Base-by-base conservation (phyloP, 495 filamentous ascomycete species). In the Xylaria telfairii region DNA sequence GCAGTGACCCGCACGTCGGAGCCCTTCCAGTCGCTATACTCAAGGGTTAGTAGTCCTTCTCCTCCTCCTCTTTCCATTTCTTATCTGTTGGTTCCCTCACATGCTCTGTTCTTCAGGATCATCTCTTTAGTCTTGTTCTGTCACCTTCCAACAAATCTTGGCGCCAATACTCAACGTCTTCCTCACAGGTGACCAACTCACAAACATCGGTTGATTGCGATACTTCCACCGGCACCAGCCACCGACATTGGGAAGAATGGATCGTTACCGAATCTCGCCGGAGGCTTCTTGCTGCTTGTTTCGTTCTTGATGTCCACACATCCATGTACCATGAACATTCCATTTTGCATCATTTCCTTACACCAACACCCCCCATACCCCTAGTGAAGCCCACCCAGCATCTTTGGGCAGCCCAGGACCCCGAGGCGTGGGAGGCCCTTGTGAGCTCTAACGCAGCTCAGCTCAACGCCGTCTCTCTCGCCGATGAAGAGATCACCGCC, bases 281-380 rank as follows among this genome's bases (percentile, higher is more conserved):
- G n/a, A 82, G 87, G 44, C 81, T 88, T 61, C 74, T 86, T 21
- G 79, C 81, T 54, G 81, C 79, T 12, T 88, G 83, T 76, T 83
- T 87, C 77, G 74, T 85, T 72, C 76, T 83, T 66, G 86, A 88
- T 76, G 78, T 83, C 21, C 87, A 87, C 67, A 77, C 84, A 65
- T 79, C 84, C 57, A 76, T 82, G 67, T 86, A 82, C 69, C 82
- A 87, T 67, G 83, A 87, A 75, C 76, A 78, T 59, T 76, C 81
- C 57, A 69, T 68, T 71, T 73, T 77, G 57, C 67, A 73, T 56
- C 71, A 54, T 61, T 76, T 75, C 60, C 67, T 68, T 71, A 73
- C 72, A 21, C 69, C 73, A 47, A 73, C 73, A 64, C 78, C 71
- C n/a, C 71, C 74, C 26, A 77, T 83, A 30, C 83, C 83, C 37